A percentile compares a stretch with the other conserved stretches of the same genome.
Conservation (phyloP, 768 basidiomycete genomes). For the Calocera viscosa region DNA sequence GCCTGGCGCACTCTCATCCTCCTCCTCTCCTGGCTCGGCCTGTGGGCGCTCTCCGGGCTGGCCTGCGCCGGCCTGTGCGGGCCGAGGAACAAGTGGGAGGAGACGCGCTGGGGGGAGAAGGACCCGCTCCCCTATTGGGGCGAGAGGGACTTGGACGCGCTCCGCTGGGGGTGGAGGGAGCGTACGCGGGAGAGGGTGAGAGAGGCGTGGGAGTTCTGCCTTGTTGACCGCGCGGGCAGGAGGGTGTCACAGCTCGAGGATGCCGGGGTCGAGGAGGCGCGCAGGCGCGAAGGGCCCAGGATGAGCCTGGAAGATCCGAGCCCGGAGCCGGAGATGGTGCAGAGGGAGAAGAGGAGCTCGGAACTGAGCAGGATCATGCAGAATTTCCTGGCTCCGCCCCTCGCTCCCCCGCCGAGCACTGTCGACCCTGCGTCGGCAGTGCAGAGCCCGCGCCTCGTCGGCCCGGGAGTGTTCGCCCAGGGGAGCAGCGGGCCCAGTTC, state of each 20-base stretch:
- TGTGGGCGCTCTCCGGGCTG: slow-evolving; percentile 68
- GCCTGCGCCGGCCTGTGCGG: slow-evolving; percentile 74
- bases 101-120: slow-evolving; percentile 31
- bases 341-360: not conserved
- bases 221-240: slow-evolving; percentile 26
- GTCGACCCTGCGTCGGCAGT: not conserved
- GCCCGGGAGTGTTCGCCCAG: not conserved
- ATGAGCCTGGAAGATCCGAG: slow-evolving; percentile 1
- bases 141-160: slow-evolving; percentile 25
- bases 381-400: not conserved
- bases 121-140: not conserved
- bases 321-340: not conserved
- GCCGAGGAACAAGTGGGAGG: slow-evolving; percentile 74
- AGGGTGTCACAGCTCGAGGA: not conserved
- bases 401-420: not conserved
- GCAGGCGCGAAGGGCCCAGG: not conserved
- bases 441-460: not conserved
- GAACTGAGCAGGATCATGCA: slow-evolving; percentile 7
- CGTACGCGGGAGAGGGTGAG: slow-evolving; percentile 56
- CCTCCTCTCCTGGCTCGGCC: slow-evolving; percentile 57
- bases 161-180: slow-evolving; percentile 73
- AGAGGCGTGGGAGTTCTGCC: slow-evolving; percentile 73
- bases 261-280: not conserved
- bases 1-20: slow-evolving; percentile 62
- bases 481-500: not conserved